phyloP scores from a whole-genome alignment of 2,329 filamentous ascomycete species.

The Coniella vitis region DNA sequence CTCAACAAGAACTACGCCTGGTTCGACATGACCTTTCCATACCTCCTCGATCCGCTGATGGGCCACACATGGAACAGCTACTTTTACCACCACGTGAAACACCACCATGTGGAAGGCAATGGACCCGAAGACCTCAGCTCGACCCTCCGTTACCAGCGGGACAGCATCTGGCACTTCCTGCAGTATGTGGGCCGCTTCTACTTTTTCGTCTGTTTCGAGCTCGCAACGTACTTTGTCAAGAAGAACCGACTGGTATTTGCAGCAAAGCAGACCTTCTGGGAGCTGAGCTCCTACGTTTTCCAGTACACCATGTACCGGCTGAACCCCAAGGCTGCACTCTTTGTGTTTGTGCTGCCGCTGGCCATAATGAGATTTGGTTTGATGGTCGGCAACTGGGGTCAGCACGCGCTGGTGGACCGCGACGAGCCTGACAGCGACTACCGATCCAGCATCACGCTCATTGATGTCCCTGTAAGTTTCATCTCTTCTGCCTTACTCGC shows the following conservation, averaged over 20 bases:
- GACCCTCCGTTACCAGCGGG: constrained; percentile 70
- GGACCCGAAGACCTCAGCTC: constrained; percentile 70
- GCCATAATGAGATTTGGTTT: constrained; percentile 59
- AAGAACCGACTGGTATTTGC: constrained; percentile 53
- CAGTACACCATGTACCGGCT: constrained; percentile 44
- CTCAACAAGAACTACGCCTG: constrained; percentile 46
- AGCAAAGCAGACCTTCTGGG: constrained; percentile 52
- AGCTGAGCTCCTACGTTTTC: constrained; percentile 49
- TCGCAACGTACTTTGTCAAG: constrained; percentile 65
- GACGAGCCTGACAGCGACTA: constrained; percentile 71
- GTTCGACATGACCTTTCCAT: constrained; percentile 63
- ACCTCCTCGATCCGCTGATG: constrained; percentile 67
- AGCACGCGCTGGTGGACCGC: constrained; percentile 74
- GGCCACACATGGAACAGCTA: constrained; percentile 83
- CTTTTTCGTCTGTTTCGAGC: constrained; percentile 66
- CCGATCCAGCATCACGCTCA: constrained; percentile 69
- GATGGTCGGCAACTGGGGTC: constrained; percentile 81
- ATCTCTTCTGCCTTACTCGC: background rate
- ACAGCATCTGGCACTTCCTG: constrained; percentile 59
- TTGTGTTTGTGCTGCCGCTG: constrained; percentile 61
- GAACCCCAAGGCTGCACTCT: constrained; percentile 51
- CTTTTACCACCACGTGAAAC: constrained; percentile 80
- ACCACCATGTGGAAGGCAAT: constrained; percentile 75
- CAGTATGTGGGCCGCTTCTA: constrained; percentile 68
- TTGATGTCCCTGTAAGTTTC: constrained; percentile 64